Evolutionary conservation across 345 rosid genomes (phyloP), one percentile per base, ranked within the genome.

Genomic region (Eucalyptus cloeziana): DNA sequence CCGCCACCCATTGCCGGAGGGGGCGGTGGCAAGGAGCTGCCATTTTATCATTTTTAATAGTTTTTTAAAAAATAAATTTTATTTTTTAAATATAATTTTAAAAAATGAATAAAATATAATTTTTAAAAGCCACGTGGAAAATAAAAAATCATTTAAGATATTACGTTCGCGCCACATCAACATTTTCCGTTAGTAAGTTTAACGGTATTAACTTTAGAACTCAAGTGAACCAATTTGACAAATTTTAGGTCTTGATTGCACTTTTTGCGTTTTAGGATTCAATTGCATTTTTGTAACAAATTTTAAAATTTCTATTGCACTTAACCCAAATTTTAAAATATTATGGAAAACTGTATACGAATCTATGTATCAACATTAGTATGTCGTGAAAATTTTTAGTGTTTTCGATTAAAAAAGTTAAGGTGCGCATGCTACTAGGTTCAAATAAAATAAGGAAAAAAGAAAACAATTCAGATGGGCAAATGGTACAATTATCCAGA

Each of bases 101-200:
- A 49, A 49, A 49, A 49, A 4, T 49, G 17, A 49, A 14, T 49
- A 49, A 49, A 13, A 13, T 14, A 49, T 14, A 5, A 49, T 49
- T 49, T 49, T 49, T 0, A 49, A 49, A 49, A 49, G 7, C 51
- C 17, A 49, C 0, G 1, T 49, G 6, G 7, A 49, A 49, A 49
- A 49, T 49, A 14, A 13, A 45, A 47, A 49, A 49, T 49, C 5
- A 49, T 49, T 49, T 49, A 49, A 49, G 13, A 13, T 49, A 0
- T 0, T 2, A 49, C 15, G 2, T 49, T 5, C 15, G 5, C 1
- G 49, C 1, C 1, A 49, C 2, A 0, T 49, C 2, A 12, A 0
- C 0, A 49, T 49, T 49, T 14, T 14, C 4, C 3, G 0, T 14
- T 49, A 49, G 3, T 49, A 14, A 49, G 7, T 49, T 49, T 5